These are phyloP conservation scores for Capsella bursapastoris DNA, from an alignment of 345 rosid genomes.

Conservation along the genomic window DNA sequence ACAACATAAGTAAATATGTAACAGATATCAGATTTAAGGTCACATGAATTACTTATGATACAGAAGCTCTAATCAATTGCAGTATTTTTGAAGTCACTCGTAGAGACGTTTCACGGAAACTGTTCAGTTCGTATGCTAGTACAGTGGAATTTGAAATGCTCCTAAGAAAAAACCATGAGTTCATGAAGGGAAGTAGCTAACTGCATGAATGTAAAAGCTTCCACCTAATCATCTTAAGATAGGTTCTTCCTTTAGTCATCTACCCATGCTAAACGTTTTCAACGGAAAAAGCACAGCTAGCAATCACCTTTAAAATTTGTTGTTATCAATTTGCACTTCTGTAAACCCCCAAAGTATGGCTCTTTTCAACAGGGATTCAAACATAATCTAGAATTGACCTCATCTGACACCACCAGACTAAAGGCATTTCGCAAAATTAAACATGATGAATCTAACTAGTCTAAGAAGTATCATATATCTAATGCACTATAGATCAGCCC, in stretches of 20 bases:
- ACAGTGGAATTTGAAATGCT: neutral
- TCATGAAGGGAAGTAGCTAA: neutral
- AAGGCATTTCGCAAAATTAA: neutral
- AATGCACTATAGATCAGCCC: slow-evolving; percentile 8
- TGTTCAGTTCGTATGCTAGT: neutral
- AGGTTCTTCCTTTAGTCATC: slow-evolving; percentile 10
- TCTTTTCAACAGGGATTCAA: slow-evolving; percentile 1
- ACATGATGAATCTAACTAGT: neutral
- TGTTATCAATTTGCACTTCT: neutral
- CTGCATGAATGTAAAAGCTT: neutral
- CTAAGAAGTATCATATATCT: slow-evolving; percentile 3
- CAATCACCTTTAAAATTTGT: neutral
- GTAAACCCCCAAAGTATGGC: neutral
- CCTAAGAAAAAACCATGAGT: neutral
- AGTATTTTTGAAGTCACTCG: neutral
- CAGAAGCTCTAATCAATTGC: neutral
- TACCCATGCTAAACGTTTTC: neutral
- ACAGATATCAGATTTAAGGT: neutral
- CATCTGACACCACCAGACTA: neutral
- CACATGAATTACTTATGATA: neutral
- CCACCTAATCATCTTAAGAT: slow-evolving; percentile 8
- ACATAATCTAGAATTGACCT: neutral
- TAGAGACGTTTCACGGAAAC: neutral
- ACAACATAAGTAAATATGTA: neutral
- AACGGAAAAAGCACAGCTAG: neutral